A percentile compares a stretch with the other conserved stretches of the same genome.
phyloP scores from a whole-genome alignment of 2,329 filamentous ascomycete species.

The Alternaria brassicicola region DNA sequence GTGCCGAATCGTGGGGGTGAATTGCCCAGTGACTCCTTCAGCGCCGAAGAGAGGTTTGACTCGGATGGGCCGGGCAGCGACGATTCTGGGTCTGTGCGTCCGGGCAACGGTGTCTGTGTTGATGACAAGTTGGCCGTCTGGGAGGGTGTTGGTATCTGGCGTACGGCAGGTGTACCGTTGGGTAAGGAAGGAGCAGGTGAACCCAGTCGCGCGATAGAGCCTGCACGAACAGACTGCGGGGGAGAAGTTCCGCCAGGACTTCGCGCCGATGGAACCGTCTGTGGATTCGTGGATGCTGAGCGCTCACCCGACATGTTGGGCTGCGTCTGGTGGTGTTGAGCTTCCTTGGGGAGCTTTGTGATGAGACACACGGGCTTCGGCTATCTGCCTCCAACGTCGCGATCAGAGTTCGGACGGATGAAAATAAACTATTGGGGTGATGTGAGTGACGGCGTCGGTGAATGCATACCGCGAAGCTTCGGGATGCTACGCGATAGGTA shows the following conservation, averaged over 20 bases:
- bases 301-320: constrained; percentile 29
- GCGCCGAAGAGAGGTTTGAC: constrained; percentile 86
- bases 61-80: constrained; percentile 77
- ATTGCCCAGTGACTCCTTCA: constrained; percentile 74
- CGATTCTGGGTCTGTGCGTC: constrained; percentile 60
- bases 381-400: constrained; percentile 32
- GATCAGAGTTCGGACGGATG: constrained; percentile 9
- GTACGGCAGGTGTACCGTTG: constrained; percentile 55
- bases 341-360: constrained; percentile 1
- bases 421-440: constrained; percentile 6
- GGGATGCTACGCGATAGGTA: background rate
- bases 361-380: constrained; percentile 17
- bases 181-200: constrained; percentile 59
- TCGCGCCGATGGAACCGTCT: constrained; percentile 33
- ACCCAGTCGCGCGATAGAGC: constrained; percentile 61
- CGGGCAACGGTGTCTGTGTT: constrained; percentile 67
- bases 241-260: constrained; percentile 37
- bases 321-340: constrained; percentile 10
- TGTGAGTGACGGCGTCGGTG: background rate
- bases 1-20: constrained; percentile 72
- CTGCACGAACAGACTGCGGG: constrained; percentile 55
- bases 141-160: constrained; percentile 58
- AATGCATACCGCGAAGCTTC: background rate
- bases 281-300: constrained; percentile 33
- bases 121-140: constrained; percentile 52